Percentiles rank a stretch among this genome's conserved stretches.
Evolutionary conservation across 495 filamentous ascomycete genomes (phyloP).

Genomic region (Cetradonia linearis): DNA sequence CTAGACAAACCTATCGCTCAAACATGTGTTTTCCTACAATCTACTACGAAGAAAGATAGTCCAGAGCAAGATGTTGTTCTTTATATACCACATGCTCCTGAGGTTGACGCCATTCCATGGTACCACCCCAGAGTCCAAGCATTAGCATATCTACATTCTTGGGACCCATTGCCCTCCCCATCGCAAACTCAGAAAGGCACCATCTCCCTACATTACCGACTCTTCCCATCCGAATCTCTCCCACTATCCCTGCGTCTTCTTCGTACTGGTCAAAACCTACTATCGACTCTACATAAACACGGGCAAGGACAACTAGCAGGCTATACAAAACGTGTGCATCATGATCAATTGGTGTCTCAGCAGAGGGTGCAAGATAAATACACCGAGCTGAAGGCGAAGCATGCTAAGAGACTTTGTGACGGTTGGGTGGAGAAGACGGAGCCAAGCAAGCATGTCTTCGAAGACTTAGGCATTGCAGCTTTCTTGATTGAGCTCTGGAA

Average conservation of each 20-base stretch:
- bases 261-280: conserved; percentile 59
- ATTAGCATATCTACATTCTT: conserved; percentile 65
- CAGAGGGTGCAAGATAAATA: conserved; percentile 71
- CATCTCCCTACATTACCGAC: conserved; percentile 58
- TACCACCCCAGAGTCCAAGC: conserved; percentile 72
- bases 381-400: conserved; percentile 61
- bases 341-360: conserved; percentile 69
- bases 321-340: conserved; percentile 37
- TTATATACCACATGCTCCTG: conserved; percentile 63
- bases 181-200: conserved; percentile 33
- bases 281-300: conserved; percentile 66
- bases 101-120: conserved; percentile 57
- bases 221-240: conserved; percentile 41
- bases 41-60: conserved; percentile 2
- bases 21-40: conserved; percentile 55
- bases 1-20: conserved; percentile 66
- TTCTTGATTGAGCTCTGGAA: conserved; percentile 90
- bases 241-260: conserved; percentile 44
- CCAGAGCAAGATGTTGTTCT: conserved; percentile 48
- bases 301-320: conserved; percentile 51
- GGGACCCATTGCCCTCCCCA: conserved; percentile 28
- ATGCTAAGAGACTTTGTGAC: conserved; percentile 55
- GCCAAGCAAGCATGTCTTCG: conserved; percentile 85
- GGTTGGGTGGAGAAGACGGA: conserved; percentile 80
- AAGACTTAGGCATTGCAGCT: conserved; percentile 84